phyloP scores from a whole-genome alignment of 2,329 filamentous ascomycete genomes.

The Dichotomopilus funicola region DNA sequence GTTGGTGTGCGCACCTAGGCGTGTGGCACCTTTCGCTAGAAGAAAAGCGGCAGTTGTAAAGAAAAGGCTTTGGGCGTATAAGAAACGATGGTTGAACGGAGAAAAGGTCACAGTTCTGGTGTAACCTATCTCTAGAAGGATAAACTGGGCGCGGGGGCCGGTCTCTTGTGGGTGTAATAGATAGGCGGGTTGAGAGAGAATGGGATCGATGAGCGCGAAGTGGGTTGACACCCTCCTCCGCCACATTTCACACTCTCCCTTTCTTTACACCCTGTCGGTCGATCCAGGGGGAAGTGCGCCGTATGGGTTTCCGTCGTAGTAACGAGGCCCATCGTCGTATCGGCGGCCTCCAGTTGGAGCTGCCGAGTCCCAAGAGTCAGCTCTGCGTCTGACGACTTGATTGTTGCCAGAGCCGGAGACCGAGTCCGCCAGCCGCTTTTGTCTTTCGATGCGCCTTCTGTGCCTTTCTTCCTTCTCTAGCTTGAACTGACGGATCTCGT shows the following conservation, averaged over 20 bases:
- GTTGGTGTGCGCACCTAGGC: slow-evolving; percentile 1
- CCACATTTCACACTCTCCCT: not conserved
- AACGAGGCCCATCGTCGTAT: slow-evolving; percentile 40
- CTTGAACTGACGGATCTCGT: slow-evolving; percentile 45
- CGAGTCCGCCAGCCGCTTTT: slow-evolving; percentile 22
- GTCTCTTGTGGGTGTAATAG: too few relatives aligned
- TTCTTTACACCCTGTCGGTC: slow-evolving; percentile 32
- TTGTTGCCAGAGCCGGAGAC: slow-evolving; percentile 16
- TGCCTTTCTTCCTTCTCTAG: slow-evolving; percentile 45
- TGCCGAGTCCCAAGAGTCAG: slow-evolving; percentile 40
- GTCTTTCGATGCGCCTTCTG: slow-evolving; percentile 37
- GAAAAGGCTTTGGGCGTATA: too few relatives aligned
- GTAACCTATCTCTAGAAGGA: too few relatives aligned
- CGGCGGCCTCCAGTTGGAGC: slow-evolving; percentile 34
- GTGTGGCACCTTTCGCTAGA: slow-evolving; percentile 10
- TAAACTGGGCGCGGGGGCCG: too few relatives aligned
- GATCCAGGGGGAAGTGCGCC: slow-evolving; percentile 35
- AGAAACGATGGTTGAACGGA: too few relatives aligned
- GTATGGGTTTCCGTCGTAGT: slow-evolving; percentile 44
- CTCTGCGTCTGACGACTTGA: slow-evolving; percentile 33
- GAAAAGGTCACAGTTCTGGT: too few relatives aligned
- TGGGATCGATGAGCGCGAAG: too few relatives aligned
- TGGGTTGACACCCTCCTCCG: too few relatives aligned
- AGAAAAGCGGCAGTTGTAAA: not conserved
- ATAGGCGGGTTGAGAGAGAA: not conserved